Conservation (phyloP, 2,329 filamentous ascomycete genomes). For the Paraconiothyrium sp. region DNA sequence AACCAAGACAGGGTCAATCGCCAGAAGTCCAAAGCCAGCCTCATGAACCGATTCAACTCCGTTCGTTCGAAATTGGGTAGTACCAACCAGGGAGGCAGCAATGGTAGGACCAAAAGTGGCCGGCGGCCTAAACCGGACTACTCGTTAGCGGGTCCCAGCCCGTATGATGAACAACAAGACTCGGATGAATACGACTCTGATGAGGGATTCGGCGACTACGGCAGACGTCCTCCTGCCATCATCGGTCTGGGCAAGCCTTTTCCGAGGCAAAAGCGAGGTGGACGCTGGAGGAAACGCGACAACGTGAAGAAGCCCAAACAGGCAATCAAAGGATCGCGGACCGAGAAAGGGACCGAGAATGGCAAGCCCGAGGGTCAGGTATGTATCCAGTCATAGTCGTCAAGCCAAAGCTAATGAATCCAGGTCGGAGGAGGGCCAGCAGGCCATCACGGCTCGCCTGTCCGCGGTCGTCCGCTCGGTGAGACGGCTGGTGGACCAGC, state of each 20-base stretch:
- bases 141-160: slow-evolving; percentile 16
- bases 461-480: slow-evolving; percentile 14
- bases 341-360: slow-evolving; percentile 13
- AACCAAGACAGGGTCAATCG: slow-evolving; percentile 8
- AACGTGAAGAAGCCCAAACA: slow-evolving; percentile 8
- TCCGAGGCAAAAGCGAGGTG: slow-evolving; percentile 15
- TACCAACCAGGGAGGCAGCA: background rate
- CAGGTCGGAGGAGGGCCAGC: slow-evolving; percentile 18
- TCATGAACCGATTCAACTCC: slow-evolving; percentile 20
- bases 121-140: slow-evolving; percentile 8
- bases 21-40: slow-evolving; percentile 8
- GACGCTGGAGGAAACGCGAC: slow-evolving; percentile 12
- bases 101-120: no score
- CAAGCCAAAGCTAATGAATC: no score
- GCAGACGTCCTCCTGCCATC: slow-evolving; percentile 8
- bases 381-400: no score
- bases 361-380: slow-evolving; percentile 9
- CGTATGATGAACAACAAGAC: slow-evolving; percentile 9
- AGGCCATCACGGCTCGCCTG: slow-evolving; percentile 16
- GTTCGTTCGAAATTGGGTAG: slow-evolving; percentile 11
- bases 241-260: slow-evolving; percentile 18
- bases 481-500: slow-evolving; percentile 19
- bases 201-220: slow-evolving; percentile 18
- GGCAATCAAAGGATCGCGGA: slow-evolving; percentile 4
- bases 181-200: slow-evolving; percentile 18